Evolutionary conservation across 73 alveolate species (phyloP).

Genomic region (Tetrahymena borealis): DNA sequence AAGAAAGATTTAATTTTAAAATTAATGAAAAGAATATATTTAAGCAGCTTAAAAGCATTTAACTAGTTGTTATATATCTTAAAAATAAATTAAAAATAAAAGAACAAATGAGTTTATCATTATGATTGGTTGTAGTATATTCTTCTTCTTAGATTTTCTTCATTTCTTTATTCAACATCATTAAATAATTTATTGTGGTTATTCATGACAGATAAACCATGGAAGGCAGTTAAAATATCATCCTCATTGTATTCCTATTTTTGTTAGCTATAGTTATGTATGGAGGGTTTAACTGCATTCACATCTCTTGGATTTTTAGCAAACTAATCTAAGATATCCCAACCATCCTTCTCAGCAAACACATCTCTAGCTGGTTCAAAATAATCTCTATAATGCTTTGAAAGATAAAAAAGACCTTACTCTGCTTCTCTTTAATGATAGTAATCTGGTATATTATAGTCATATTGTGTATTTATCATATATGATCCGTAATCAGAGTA

Average conservation of each 20-base stretch:
- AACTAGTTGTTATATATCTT: background rate
- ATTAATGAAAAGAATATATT: too few relatives aligned
- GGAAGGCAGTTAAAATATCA: background rate
- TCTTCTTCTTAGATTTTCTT: background rate
- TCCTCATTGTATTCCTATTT: background rate
- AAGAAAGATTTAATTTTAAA: too few relatives aligned
- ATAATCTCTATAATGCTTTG: background rate
- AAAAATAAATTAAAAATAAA: background rate
- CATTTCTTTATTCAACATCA: background rate
- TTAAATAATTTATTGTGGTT: background rate
- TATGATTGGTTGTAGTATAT: background rate
- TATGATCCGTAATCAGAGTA: background rate
- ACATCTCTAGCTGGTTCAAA: background rate
- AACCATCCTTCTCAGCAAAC: background rate
- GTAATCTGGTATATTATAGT: background rate
- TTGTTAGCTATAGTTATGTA: background rate
- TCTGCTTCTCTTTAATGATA: background rate
- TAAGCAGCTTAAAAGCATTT: too few relatives aligned
- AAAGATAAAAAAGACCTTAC: background rate
- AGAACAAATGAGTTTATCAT: background rate
- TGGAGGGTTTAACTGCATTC: background rate
- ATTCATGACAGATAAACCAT: background rate
- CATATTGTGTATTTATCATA: background rate
- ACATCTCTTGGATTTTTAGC: background rate
- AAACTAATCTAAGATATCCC: background rate